Evolutionary conservation across 441 rosid genomes (phyloP).

Genomic region (Adansonia rubrostipa): DNA sequence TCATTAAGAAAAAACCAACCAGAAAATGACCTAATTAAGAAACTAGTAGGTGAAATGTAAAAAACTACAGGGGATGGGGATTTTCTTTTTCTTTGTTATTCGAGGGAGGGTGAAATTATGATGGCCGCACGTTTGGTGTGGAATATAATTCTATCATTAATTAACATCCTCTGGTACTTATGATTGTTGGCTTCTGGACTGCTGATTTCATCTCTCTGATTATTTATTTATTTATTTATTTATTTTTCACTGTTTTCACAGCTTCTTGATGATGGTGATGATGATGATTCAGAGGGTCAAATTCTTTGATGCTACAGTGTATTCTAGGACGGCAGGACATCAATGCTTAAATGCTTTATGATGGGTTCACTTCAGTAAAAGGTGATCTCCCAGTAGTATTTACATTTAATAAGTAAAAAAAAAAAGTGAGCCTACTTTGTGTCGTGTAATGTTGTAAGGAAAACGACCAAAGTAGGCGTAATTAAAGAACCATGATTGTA

Average conservation of each 20-base stretch:
- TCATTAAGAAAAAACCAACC: no score
- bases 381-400: not conserved
- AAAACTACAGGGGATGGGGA: no score
- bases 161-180: not conserved
- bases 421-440: not conserved
- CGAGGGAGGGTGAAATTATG: not conserved
- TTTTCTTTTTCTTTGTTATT: no score
- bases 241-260: not conserved
- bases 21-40: no score
- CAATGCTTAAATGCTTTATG: not conserved
- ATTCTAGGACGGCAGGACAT: not conserved
- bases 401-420: not conserved
- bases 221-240: not conserved
- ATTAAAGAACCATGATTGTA: constrained; percentile 2
- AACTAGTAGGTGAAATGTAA: no score
- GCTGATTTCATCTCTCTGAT: not conserved
- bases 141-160: not conserved
- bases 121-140: constrained; percentile 13
- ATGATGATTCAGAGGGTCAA: not conserved
- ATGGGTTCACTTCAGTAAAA: constrained; percentile 14
- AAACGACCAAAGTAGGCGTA: not conserved
- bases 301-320: not conserved
- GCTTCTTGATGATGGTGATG: not conserved
- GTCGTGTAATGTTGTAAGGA: not conserved
- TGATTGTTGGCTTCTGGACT: not conserved